phyloP scores from a whole-genome alignment of 73 alveolate species.

The Paramecium caudatum region DNA sequence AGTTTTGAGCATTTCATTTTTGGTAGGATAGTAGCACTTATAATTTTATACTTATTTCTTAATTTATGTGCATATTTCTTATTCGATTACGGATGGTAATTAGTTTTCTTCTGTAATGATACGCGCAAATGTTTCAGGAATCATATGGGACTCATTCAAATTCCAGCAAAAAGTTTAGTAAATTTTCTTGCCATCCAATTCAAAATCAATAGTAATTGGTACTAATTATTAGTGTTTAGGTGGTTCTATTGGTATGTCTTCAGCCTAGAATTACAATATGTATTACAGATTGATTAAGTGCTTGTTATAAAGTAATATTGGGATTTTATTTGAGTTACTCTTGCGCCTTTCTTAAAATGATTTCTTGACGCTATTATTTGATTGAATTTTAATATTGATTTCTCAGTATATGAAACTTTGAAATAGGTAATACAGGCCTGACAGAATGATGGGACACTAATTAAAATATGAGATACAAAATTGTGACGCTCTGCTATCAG shows the following conservation, averaged over 20 bases:
- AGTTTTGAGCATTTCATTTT: constrained; percentile 83
- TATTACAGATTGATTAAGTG: constrained; percentile 12
- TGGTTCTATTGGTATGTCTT: constrained; percentile 64
- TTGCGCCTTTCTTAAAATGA: constrained; percentile 46
- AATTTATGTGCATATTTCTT: constrained; percentile 80
- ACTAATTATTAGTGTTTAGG: constrained; percentile 77
- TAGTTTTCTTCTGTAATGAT: constrained; percentile 88
- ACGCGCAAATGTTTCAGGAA: constrained; percentile 88
- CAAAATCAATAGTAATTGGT: constrained; percentile 92
- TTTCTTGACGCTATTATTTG: constrained; percentile 52
- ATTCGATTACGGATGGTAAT: constrained; percentile 86
- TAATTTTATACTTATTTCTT: constrained; percentile 27
- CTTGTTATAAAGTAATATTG: constrained; percentile 83
- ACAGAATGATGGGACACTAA: constrained; percentile 41
- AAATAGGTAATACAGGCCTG: constrained; percentile 44
- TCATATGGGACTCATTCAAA: constrained; percentile 91
- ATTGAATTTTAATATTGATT: constrained; percentile 36
- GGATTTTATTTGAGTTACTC: constrained; percentile 25
- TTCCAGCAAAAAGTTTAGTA: constrained; percentile 92
- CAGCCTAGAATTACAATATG: not conserved
- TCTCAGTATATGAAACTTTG: constrained; percentile 52
- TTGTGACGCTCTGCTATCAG: constrained; percentile 65
- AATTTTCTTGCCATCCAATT: constrained; percentile 91
- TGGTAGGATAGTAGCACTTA: constrained; percentile 59
- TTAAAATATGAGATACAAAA: not conserved